phyloP scores from a whole-genome alignment of 371 early-diverging fungal genomes.

The Mucor indicus region DNA sequence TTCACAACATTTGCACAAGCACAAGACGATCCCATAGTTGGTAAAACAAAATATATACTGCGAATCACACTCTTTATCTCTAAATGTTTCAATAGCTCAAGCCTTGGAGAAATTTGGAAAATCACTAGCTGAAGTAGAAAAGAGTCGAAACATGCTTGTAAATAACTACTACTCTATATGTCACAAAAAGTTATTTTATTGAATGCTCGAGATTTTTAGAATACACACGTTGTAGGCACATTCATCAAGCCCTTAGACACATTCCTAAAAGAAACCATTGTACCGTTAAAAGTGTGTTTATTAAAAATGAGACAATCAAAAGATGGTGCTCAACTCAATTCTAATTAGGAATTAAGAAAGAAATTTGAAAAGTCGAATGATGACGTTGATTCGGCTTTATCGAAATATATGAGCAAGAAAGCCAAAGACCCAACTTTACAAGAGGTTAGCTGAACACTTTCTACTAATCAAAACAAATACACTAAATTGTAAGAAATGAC shows the following conservation, averaged over 20 bases:
- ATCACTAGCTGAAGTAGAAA: slow-evolving; percentile 60
- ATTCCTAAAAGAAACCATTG: slow-evolving; percentile 55
- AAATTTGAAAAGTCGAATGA: slow-evolving; percentile 64
- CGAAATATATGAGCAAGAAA: slow-evolving; percentile 60
- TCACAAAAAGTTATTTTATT: too few species aligned
- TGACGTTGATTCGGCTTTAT: slow-evolving; percentile 57
- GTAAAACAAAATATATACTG: slow-evolving; percentile 32
- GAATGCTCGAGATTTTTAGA: too few species aligned
- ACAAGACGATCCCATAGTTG: slow-evolving; percentile 60
- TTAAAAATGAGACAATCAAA: too few species aligned
- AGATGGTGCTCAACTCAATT: too few species aligned
- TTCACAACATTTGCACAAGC: slow-evolving; percentile 49
- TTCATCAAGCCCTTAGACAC: slow-evolving; percentile 64
- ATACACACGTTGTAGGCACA: slow-evolving; percentile 60
- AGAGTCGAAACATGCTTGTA: slow-evolving; percentile 62
- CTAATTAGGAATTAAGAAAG: slow-evolving; percentile 55
- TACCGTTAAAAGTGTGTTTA: slow-evolving; percentile 59
- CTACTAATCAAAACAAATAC: too few species aligned
- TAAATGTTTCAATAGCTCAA: slow-evolving; percentile 31
- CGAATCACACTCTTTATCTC: not conserved
- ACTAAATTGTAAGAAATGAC: too few species aligned
- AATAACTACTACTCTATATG: too few species aligned
- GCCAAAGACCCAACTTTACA: slow-evolving; percentile 55
- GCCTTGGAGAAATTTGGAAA: slow-evolving; percentile 53
- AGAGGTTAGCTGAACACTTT: too few species aligned